Base-by-base conservation (phyloP, 352 stramenopile species). In the Aphanomyces cochlioides region DNA sequence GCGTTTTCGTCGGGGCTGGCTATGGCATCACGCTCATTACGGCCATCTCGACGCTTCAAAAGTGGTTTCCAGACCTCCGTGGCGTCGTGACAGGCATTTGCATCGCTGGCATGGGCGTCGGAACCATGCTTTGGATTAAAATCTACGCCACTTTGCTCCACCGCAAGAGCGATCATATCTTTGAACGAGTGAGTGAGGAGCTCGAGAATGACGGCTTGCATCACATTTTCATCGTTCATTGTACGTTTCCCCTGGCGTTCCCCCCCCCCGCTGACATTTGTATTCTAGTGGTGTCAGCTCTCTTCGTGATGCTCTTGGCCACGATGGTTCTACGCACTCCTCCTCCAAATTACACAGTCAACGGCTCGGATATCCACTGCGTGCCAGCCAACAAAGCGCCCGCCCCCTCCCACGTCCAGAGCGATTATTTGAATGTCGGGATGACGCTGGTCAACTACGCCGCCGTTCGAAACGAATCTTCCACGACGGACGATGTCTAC, bases 361-460 rank as follows among this genome's bases (percentile, higher is more conserved):
- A 61, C 5, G 64, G 54, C 54, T 19, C 39, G 15, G 64, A 70
- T 28, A 43, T 61, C 19, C 64, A 70, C 54, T 47, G 36, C 54
- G 28, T 70, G 39, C 40, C 64, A 0, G 64, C 28, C 13, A 19
- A 61, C 54, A 47, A 21, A 2, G 64, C 64, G 10, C 64, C 64
- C 0, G 28, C 4, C 54, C 15, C 37, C 7, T 15, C 21, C 0
- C 45, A 59, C 38, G 47, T 70, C 19, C 64, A 70, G 36, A 36
- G 61, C 19, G 64, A 70, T 21, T 70, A 63, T 41, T 21, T 70
- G 15, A 53, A 60, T 19, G 37, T 69, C 15, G 64, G 64, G 5
- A 70, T 60, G 54, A 70, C 64, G n/a, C 47, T 70, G 8, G 64
- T 70, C 45, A 70, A 70, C 54, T 70, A 47, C 21, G 7, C n/a